Base-by-base conservation (phyloP, 805 yeast genomes). In the Wickerhamiella lipophila region DNA sequence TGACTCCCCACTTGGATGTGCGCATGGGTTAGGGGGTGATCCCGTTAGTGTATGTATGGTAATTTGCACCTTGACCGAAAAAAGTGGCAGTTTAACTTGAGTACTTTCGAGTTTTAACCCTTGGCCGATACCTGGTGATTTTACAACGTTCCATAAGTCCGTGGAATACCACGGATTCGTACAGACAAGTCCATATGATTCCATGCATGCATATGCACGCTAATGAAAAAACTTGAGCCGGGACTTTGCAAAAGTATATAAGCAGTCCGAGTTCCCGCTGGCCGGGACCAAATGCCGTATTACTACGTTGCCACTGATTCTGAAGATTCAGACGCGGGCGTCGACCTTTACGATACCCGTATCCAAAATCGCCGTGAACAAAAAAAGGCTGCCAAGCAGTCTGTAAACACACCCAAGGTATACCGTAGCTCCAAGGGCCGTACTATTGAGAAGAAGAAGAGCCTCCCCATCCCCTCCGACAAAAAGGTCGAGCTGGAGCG, bases 281-380 rank as follows among this genome's bases (percentile, higher is more conserved):
- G 16, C 40, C 22, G 34, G 38, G 23, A 29, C 32, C 36, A 38
- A 51, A 58, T 58, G 61, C 61, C 61, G 56, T 58, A 55, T 56
- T 58, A 57, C 32, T 58, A 58, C 58, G 56, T 58, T 46, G 52
- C 59, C 43, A 55, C 57, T 32, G 61, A 58, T 50, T 54, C 55
- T 41, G 61, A 58, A 29, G 49, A 43, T 38, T 49, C 52, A 21
- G 55, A 52, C 41, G 48, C 49, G 21, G 50, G 46, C 41, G 35
- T 39, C 48, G 43, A 40, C 30, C 43, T 40, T 40, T 48, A 36
- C 40, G 27, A 36, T 25, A 18, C 32, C 27, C 48, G 51, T 27
- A 30, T 41, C 36, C 46, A 29, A 29, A 22, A 22, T 35, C 49
- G 47, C 29, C 52, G 48, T 21, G 23, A 30, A 13, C 42, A 45